phyloP scores from a whole-genome alignment of 1,284 basidiomycete species.

The Marasmius tenuissimus region DNA sequence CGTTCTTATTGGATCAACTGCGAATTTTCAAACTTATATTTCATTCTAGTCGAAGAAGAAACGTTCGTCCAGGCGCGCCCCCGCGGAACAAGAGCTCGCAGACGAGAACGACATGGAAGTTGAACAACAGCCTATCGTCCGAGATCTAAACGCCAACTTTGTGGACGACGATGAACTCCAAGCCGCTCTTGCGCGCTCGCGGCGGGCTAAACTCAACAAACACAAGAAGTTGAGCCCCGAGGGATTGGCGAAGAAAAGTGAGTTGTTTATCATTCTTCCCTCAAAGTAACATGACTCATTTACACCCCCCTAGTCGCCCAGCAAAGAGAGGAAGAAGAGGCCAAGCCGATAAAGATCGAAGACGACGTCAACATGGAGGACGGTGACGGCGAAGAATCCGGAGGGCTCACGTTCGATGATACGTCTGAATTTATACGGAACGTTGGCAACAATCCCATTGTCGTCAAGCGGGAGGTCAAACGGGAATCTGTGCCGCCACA shows the following conservation, averaged over 20 bases:
- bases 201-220: slow-evolving; percentile 81
- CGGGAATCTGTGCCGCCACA: slow-evolving; percentile 34
- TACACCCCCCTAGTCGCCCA: slow-evolving; percentile 56
- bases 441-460: slow-evolving; percentile 67
- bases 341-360: slow-evolving; percentile 56
- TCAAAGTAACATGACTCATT: slow-evolving; percentile 7
- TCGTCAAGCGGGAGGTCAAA: slow-evolving; percentile 53
- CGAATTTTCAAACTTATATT: slow-evolving; percentile 8
- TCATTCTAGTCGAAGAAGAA: slow-evolving; percentile 86
- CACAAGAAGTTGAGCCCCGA: slow-evolving; percentile 81
- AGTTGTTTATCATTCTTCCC: slow-evolving; percentile 26
- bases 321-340: slow-evolving; percentile 56
- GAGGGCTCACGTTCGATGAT: slow-evolving; percentile 88
- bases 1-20: background rate
- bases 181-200: slow-evolving; percentile 84
- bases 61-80: slow-evolving; percentile 69
- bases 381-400: slow-evolving; percentile 45
- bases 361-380: slow-evolving; percentile 37
- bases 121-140: slow-evolving; percentile 64
- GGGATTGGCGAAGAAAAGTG: slow-evolving; percentile 80
- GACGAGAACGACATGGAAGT: slow-evolving; percentile 72
- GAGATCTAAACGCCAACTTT: slow-evolving; percentile 83
- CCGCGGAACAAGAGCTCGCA: slow-evolving; percentile 59
- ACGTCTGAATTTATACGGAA: slow-evolving; percentile 96
- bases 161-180: slow-evolving; percentile 99